A percentile compares a stretch with the other conserved stretches of the same genome.
These are phyloP conservation scores for Vickermania ingenoplastis DNA, from an alignment of 208 protist genomes.

Conservation along the genomic window DNA sequence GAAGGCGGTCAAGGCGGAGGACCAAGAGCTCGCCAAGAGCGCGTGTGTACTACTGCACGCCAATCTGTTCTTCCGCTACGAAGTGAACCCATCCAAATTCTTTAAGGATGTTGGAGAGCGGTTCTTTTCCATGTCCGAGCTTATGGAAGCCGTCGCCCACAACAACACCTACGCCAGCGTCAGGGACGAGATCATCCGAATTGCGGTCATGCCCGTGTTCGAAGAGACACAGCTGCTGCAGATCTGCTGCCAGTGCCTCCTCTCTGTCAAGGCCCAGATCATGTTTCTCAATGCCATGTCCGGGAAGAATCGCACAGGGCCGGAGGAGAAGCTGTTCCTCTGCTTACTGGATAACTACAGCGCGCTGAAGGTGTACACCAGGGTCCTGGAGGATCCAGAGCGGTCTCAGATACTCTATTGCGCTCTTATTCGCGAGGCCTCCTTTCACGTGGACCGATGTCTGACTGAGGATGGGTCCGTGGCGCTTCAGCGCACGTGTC, in stretches of 20 bases:
- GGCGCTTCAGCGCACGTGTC: constrained; percentile 37
- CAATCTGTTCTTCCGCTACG: constrained; percentile 48
- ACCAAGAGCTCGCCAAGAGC: constrained; percentile 14
- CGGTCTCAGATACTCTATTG: constrained; percentile 47
- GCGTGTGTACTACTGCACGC: constrained; percentile 49
- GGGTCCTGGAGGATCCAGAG: constrained; percentile 17
- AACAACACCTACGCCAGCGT: neutral
- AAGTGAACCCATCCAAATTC: constrained; percentile 10
- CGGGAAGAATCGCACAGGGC: constrained; percentile 19
- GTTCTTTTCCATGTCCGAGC: constrained; percentile 15
- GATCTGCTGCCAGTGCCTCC: constrained; percentile 60
- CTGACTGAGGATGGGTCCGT: constrained; percentile 19
- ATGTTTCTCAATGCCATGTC: constrained; percentile 43
- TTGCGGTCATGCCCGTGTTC: constrained; percentile 29
- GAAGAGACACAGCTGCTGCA: constrained; percentile 28
- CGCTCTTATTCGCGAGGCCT: constrained; percentile 57
- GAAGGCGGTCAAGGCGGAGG: constrained; percentile 7
- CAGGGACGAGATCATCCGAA: constrained; percentile 16
- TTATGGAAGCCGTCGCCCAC: neutral
- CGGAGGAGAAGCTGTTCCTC: constrained; percentile 42
- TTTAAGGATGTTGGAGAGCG: constrained; percentile 17
- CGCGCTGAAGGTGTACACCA: constrained; percentile 38
- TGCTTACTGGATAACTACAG: constrained; percentile 54
- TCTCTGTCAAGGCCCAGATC: constrained; percentile 37
- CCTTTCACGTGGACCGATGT: constrained; percentile 54